These are phyloP conservation scores for Pachysolen tannophilus DNA, from an alignment of 805 yeast species.

Conservation along the genomic window DNA sequence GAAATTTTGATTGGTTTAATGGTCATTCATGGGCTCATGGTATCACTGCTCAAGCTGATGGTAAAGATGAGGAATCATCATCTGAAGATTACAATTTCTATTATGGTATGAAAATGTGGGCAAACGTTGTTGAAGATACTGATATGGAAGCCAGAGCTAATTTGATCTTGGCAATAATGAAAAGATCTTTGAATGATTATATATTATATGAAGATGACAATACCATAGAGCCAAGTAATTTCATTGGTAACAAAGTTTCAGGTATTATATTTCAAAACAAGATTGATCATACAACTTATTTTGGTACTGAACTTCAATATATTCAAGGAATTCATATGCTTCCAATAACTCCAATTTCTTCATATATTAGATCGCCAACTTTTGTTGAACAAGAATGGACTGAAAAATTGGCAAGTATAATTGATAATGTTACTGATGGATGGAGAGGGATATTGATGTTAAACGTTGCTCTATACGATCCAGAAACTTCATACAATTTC, in stretches of 20 bases:
- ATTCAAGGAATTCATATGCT: slow-evolving; percentile 70
- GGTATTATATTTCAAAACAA: slow-evolving; percentile 68
- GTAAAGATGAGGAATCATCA: slow-evolving; percentile 64
- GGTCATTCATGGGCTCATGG: slow-evolving; percentile 78
- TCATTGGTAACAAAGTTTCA: slow-evolving; percentile 54
- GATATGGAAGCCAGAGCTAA: slow-evolving; percentile 46
- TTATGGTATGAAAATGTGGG: slow-evolving; percentile 57
- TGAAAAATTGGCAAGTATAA: slow-evolving; percentile 36
- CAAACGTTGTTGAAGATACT: slow-evolving; percentile 39
- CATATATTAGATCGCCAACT: slow-evolving; percentile 45
- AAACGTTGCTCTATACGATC: slow-evolving; percentile 69
- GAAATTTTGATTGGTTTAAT: slow-evolving; percentile 64
- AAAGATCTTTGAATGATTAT: slow-evolving; percentile 40
- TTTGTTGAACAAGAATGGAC: slow-evolving; percentile 67
- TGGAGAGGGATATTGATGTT: slow-evolving; percentile 74
- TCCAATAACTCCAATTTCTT: slow-evolving; percentile 60
- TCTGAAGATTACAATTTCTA: slow-evolving; percentile 64
- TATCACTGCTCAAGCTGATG: slow-evolving; percentile 59
- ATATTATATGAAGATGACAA: slow-evolving; percentile 42
- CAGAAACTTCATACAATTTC: slow-evolving; percentile 52
- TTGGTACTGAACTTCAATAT: slow-evolving; percentile 58
- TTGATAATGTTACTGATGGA: slow-evolving; percentile 51
- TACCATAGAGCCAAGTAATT: slow-evolving; percentile 40
- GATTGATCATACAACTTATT: slow-evolving; percentile 61
- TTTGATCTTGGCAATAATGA: slow-evolving; percentile 51